phyloP scores from a whole-genome alignment of 2,329 filamentous ascomycete genomes.

The Aspergillus fijiensis region DNA sequence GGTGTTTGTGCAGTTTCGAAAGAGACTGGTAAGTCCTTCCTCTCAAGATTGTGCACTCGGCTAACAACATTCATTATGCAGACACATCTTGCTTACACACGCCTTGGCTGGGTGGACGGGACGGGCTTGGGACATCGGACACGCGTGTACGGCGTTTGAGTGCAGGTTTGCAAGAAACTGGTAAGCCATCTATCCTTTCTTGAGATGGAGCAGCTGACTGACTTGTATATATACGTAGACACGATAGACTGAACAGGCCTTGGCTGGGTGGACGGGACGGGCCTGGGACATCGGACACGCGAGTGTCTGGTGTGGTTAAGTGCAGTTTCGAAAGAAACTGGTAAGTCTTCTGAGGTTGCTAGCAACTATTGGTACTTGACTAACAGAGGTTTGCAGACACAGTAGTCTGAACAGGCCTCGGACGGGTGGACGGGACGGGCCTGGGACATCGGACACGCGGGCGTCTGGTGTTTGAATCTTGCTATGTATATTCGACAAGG shows the following conservation, averaged over 20 bases:
- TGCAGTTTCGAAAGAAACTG: too few species aligned
- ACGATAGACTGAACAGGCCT: neutral
- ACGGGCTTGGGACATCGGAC: slow-evolving; percentile 15
- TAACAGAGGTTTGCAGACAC: too few species aligned
- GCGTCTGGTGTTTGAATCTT: too few species aligned
- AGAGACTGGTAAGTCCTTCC: too few species aligned
- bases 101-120: slow-evolving; percentile 12
- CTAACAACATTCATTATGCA: neutral
- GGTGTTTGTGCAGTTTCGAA: neutral
- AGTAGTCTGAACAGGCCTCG: neutral
- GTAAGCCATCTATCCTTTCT: too few species aligned
- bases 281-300: slow-evolving; percentile 11
- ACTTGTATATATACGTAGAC: too few species aligned
- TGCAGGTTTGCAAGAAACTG: too few species aligned
- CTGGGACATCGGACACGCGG: slow-evolving; percentile 6
- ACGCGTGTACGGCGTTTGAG: neutral
- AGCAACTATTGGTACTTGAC: neutral
- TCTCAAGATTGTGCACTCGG: neutral
- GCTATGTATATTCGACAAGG: too few species aligned
- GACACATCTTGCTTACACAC: neutral
- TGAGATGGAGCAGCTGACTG: too few species aligned
- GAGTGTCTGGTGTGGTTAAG: too few species aligned
- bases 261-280: slow-evolving; percentile 15
- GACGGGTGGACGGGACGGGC: slow-evolving; percentile 17
- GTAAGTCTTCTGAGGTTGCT: too few species aligned